Conservation (phyloP, 345 rosid genomes). For the Populus ilicifolia region DNA sequence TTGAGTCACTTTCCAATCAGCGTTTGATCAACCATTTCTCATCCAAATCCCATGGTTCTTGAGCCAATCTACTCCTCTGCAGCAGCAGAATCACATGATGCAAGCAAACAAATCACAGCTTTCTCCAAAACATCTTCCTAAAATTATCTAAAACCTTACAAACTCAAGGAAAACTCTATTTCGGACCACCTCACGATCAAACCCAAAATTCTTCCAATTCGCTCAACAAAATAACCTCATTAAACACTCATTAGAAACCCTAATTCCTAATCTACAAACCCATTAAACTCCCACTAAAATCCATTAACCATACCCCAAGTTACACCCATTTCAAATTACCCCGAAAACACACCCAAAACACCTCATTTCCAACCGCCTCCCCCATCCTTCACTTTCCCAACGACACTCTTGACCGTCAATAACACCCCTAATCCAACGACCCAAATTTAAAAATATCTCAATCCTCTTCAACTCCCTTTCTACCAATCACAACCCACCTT, state of each 20-base stretch:
- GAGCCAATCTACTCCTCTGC: background rate
- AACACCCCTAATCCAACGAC: slow-evolving; percentile 12
- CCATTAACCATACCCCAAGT: background rate
- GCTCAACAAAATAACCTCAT: background rate
- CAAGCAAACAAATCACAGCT: background rate
- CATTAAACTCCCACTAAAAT: slow-evolving; percentile 7
- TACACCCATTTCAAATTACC: background rate
- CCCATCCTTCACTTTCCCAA: slow-evolving; percentile 1
- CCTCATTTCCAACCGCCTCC: background rate
- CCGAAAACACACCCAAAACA: background rate
- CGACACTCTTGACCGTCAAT: slow-evolving; percentile 19
- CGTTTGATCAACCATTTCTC: background rate
- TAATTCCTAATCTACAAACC: background rate
- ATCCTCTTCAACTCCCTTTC: slow-evolving; percentile 17
- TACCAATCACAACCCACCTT: slow-evolving; percentile 28
- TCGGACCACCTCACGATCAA: background rate
- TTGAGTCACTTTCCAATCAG: background rate
- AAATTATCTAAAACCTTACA: background rate
- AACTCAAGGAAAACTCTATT: background rate
- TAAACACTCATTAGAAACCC: slow-evolving; percentile 9
- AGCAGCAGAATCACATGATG: background rate
- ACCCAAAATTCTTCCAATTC: slow-evolving; percentile 3
- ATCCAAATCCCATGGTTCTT: slow-evolving; percentile 7
- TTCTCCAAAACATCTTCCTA: background rate
- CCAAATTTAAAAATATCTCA: slow-evolving; percentile 9